Evolutionary conservation across 257 asterid genomes (phyloP), one percentile per base, ranked within the genome.

Genomic region (Nicotiana otophora): DNA sequence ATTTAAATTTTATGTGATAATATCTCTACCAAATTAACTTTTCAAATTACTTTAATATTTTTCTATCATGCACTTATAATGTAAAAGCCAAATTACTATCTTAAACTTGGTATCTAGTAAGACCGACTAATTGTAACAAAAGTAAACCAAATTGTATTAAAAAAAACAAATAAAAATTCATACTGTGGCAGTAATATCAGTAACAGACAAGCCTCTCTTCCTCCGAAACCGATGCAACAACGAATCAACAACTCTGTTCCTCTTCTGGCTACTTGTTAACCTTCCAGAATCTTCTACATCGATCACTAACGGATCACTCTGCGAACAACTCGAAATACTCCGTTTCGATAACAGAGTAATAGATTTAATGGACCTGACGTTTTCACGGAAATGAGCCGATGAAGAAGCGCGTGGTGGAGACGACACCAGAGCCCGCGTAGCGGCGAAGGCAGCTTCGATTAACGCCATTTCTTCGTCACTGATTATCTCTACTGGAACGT

Each of bases 111-210:
- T 2, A 48, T 48, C 55, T 48, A 48, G 55, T 48, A 10, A 48
- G 55, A 48, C 55, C 55, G 15, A 48, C 55, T 4, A 12, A 15
- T 3, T 70, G 34, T 20, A 42, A 20, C 36, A 70, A n/a, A 4
- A 42, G 7, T 16, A 42, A 57, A 46, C 78, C 78, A n/a, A 70
- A 70, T 20, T 42, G 12, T 20, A 42, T 10, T 42, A 2, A 42
- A 42, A 42, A 39, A 42, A 42, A 0, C 48, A 39, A 42, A 42
- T 42, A 3, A 42, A 9, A 42, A 42, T 10, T 28, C 26, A 2
- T 92, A 96, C 99, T 91, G 97, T 87, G 85, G 85, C 92, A 74
- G 98, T 93, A 65, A 96, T 76, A 85, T 96, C 99, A 79, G 99
- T 94, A 58, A 96, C 93, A 54, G 94, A 81, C 82, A 96, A 89